These are phyloP conservation scores for Chlamydomonas eustigma DNA, from an alignment of 139 green algal genomes.

Conservation along the genomic window DNA sequence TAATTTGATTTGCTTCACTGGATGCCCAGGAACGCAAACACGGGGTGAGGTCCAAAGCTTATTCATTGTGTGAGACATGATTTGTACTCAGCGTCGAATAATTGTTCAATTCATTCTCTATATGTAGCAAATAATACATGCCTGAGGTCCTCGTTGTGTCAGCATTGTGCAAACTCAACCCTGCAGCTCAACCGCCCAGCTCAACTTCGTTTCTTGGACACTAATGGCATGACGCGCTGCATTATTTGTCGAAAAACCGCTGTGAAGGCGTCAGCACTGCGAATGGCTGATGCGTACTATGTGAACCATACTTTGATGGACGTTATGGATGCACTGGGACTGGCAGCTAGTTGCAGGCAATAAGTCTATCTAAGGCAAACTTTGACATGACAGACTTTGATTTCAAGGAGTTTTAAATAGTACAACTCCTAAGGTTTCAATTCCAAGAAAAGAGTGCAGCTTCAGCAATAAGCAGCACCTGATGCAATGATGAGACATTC, in stretches of 20 bases:
- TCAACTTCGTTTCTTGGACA: background rate
- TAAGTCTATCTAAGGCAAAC: no score
- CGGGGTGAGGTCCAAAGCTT: no score
- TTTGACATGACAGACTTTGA: no score
- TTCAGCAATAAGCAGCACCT: no score
- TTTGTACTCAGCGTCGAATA: no score
- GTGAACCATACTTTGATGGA: conserved; percentile 19
- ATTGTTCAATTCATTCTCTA: background rate
- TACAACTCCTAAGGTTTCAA: no score
- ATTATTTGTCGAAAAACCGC: conserved; percentile 12
- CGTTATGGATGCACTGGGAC: conserved; percentile 21
- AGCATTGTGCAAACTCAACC: conserved; percentile 16
- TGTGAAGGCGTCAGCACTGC: conserved; percentile 4
- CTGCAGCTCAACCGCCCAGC: conserved; percentile 14
- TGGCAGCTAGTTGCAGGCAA: conserved; percentile 18
- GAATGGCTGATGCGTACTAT: background rate
- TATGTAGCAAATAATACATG: conserved; percentile 8
- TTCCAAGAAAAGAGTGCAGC: no score
- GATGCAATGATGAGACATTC: no score
- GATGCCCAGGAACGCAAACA: conserved; percentile 3
- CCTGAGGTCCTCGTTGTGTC: conserved; percentile 13
- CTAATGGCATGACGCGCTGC: background rate
- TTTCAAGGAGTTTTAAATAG: no score
- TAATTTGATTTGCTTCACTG: conserved; percentile 23
- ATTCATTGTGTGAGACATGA: no score